These are phyloP conservation scores for Metschnikowia continentalis DNA, from an alignment of 805 yeast genomes.

Conservation along the genomic window DNA sequence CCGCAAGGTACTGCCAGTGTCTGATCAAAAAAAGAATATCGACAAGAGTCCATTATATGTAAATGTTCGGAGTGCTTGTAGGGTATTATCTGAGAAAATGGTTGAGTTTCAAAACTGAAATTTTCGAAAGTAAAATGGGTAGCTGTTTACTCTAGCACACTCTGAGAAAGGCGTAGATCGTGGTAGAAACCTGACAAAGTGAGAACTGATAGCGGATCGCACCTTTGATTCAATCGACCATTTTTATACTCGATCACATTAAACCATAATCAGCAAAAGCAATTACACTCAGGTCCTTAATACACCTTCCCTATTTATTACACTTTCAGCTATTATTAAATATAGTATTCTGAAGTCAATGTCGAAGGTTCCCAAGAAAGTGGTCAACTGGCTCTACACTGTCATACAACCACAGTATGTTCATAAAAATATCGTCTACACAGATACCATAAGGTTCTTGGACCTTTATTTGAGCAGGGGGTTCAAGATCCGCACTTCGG, in stretches of 20 bases:
- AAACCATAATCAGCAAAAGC: neutral
- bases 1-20: neutral
- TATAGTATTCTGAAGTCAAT: slow-evolving; percentile 5
- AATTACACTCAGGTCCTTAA: neutral
- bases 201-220: neutral
- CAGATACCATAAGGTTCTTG: slow-evolving; percentile 57
- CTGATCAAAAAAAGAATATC: neutral
- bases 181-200: neutral
- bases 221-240: neutral
- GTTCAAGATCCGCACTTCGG: slow-evolving; percentile 65
- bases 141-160: neutral
- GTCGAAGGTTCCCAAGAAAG: slow-evolving; percentile 27
- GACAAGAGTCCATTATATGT: no score
- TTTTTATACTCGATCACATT: neutral
- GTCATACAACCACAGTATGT: slow-evolving; percentile 50
- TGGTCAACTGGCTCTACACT: slow-evolving; percentile 38
- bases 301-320: neutral
- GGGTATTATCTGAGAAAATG: neutral
- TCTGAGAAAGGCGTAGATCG: neutral
- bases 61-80: no score
- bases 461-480: slow-evolving; percentile 41
- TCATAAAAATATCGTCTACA: slow-evolving; percentile 55
- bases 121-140: neutral
- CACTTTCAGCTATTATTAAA: neutral
- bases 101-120: neutral